These are phyloP conservation scores for Ophiostoma angusticollis DNA, from an alignment of 2,329 filamentous ascomycete genomes.

Conservation along the genomic window DNA sequence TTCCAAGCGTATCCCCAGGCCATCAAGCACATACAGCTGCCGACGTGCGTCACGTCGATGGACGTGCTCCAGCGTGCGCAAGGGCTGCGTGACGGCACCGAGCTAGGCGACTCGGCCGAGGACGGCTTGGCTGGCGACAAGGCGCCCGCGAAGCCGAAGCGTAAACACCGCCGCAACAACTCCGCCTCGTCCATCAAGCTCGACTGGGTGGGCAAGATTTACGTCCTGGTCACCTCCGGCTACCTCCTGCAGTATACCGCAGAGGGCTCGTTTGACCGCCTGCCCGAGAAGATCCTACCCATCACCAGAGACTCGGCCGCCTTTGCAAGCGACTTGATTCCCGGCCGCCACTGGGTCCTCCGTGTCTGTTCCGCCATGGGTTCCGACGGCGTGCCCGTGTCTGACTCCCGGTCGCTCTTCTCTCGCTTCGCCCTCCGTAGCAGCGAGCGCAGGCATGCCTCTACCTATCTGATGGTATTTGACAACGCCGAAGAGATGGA, in stretches of 20 bases:
- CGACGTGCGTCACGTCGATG: conserved; percentile 52
- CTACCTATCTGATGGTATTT: conserved; percentile 60
- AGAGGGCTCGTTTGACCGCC: conserved; percentile 55
- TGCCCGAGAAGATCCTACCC: conserved; percentile 62
- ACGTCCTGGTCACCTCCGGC: conserved; percentile 57
- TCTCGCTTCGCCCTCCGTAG: conserved; percentile 50
- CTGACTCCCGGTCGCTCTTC: conserved; percentile 48
- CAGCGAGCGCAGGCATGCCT: conserved; percentile 41
- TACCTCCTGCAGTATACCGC: conserved; percentile 63
- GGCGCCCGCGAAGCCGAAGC: conserved; percentile 25
- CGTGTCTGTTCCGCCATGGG: conserved; percentile 58
- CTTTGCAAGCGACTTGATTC: conserved; percentile 68
- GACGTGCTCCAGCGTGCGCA: conserved; percentile 56
- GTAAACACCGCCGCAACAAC: conserved; percentile 30
- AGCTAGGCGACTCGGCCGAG: conserved; percentile 12
- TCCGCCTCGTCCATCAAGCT: conserved; percentile 32
- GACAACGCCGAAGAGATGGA: conserved; percentile 64
- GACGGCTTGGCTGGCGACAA: conserved; percentile 22
- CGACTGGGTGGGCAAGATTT: conserved; percentile 61
- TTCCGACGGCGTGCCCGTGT: conserved; percentile 36
- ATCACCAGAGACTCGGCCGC: conserved; percentile 64
- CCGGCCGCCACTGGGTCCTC: conserved; percentile 67
- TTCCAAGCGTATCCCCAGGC: conserved; percentile 83
- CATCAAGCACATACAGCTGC: conserved; percentile 59
- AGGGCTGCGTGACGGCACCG: conserved; percentile 35